Conservation (phyloP, 352 stramenopile genomes). For the Pythium aristosporum region DNA sequence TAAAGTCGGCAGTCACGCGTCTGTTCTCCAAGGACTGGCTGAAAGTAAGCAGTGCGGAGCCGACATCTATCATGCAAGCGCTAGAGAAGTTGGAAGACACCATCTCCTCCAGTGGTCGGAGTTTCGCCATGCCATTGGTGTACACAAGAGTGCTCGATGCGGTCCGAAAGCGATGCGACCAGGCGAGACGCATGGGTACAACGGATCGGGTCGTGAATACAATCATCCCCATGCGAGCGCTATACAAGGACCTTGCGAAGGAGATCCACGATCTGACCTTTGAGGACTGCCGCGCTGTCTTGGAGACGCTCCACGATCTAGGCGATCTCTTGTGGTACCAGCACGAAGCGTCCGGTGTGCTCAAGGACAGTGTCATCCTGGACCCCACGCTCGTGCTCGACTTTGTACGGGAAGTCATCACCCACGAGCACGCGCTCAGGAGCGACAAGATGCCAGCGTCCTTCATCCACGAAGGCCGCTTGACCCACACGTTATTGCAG, state of each 20-base stretch:
- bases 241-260: slow-evolving; percentile 6
- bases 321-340: slow-evolving; percentile 29
- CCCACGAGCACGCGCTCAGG: slow-evolving; percentile 6
- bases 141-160: slow-evolving; percentile 12
- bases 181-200: background rate
- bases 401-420: slow-evolving; percentile 27
- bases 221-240: slow-evolving; percentile 4
- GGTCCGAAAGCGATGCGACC: background rate
- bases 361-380: slow-evolving; percentile 17
- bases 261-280: slow-evolving; percentile 11
- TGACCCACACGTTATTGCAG: slow-evolving; percentile 13
- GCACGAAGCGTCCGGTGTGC: slow-evolving; percentile 1
- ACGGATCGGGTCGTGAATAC: slow-evolving; percentile 1
- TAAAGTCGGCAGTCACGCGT: slow-evolving; percentile 6
- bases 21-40: slow-evolving; percentile 21
- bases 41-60: slow-evolving; percentile 10
- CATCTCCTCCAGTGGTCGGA: slow-evolving; percentile 11
- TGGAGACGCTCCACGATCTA: slow-evolving; percentile 22
- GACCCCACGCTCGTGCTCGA: slow-evolving; percentile 34
- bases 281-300: slow-evolving; percentile 15
- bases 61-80: background rate
- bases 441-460: background rate
- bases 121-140: slow-evolving; percentile 22
- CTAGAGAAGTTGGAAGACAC: background rate
- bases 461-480: slow-evolving; percentile 5